Percentiles rank a stretch among this genome's conserved stretches.
phyloP scores from a whole-genome alignment of 805 yeast genomes.

The Maudiozyma barnettii region DNA sequence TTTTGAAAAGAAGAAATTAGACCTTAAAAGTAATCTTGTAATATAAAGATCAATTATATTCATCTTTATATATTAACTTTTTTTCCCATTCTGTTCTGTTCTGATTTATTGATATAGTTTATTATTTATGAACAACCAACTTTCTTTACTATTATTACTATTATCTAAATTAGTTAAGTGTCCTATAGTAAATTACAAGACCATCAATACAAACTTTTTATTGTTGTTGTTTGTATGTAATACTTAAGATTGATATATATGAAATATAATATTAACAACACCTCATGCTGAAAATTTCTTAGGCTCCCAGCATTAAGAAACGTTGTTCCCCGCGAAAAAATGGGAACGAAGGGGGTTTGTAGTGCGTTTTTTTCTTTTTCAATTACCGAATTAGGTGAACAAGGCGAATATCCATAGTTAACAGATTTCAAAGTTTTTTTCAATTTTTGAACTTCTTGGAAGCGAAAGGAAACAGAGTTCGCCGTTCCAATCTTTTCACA shows the following conservation, averaged over 20 bases:
- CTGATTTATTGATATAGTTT: neutral
- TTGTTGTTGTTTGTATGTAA: too few relatives aligned
- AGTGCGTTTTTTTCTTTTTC: neutral
- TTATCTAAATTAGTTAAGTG: too few relatives aligned
- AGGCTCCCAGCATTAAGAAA: neutral
- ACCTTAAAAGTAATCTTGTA: neutral
- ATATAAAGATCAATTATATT: neutral
- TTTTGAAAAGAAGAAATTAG: too few relatives aligned
- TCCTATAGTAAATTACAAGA: too few relatives aligned
- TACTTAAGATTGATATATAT: too few relatives aligned
- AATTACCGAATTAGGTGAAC: constrained; percentile 19
- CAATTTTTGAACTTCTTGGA: constrained; percentile 13
- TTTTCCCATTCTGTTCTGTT: neutral
- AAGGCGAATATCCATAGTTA: constrained; percentile 18
- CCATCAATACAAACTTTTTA: too few relatives aligned
- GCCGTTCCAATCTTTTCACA: constrained; percentile 26
- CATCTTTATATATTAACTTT: neutral
- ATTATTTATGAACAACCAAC: too few relatives aligned
- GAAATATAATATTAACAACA: too few relatives aligned
- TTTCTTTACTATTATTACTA: too few relatives aligned
- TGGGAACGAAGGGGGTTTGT: constrained; percentile 7
- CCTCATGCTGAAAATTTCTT: too few relatives aligned
- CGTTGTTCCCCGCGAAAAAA: constrained; percentile 4
- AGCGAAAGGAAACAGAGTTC: constrained; percentile 12
- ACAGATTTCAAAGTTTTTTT: constrained; percentile 10